phyloP scores from a whole-genome alignment of 345 rosid genomes.

The Hypericum perforatum region DNA sequence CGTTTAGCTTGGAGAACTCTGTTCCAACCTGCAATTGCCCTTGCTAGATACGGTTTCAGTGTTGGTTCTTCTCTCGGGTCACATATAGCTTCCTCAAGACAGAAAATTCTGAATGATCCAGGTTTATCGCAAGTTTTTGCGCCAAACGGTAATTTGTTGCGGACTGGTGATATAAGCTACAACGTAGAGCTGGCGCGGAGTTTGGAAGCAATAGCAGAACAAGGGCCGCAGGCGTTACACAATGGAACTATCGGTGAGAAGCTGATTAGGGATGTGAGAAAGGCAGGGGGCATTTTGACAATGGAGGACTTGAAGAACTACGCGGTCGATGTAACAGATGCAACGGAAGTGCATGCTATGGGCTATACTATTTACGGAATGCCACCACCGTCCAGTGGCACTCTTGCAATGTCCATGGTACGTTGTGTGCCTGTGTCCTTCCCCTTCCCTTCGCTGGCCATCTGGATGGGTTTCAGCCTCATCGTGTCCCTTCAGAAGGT shows the following conservation, averaged over 20 bases:
- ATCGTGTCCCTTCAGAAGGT: too few species aligned
- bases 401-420: constrained; percentile 67
- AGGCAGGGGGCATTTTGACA: constrained; percentile 72
- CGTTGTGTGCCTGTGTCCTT: constrained; percentile 9
- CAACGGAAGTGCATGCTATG: constrained; percentile 46
- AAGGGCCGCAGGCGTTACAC: constrained; percentile 65
- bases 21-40: constrained; percentile 62
- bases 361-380: constrained; percentile 67
- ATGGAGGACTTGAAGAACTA: constrained; percentile 81
- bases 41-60: constrained; percentile 58
- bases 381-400: constrained; percentile 93
- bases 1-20: constrained; percentile 62
- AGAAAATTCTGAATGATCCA: constrained; percentile 37
- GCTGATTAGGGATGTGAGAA: constrained; percentile 53
- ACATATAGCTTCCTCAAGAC: constrained; percentile 13
- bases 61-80: constrained; percentile 54
- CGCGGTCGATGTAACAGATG: constrained; percentile 47
- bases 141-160: constrained; percentile 50
- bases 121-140: constrained; percentile 63
- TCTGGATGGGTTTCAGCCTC: too few species aligned
- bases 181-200: constrained; percentile 48
- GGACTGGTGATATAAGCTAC: constrained; percentile 51
- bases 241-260: constrained; percentile 66
- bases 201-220: constrained; percentile 51
- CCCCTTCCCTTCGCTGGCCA: background rate